Conservation (phyloP, 306 rosid genomes). For the Mimosa pudica region DNA sequence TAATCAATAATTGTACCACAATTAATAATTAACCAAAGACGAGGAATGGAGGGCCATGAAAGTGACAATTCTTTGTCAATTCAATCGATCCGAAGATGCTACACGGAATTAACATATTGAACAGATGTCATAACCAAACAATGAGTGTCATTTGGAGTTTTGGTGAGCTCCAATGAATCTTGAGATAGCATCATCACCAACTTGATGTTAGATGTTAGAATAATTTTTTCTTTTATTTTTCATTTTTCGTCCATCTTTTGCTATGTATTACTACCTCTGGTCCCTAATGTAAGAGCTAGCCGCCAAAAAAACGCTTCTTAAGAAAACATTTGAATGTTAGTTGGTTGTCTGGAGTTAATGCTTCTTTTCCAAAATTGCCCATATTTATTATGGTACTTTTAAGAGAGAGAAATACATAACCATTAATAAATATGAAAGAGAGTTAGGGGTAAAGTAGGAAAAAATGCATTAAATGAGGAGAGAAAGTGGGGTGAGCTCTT, state of each 20-base stretch:
- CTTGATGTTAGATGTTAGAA: neutral
- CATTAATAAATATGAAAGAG: too few relatives aligned
- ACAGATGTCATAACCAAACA: neutral
- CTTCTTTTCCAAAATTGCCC: too few relatives aligned
- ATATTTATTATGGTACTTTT: too few relatives aligned
- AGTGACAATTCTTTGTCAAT: slow-evolving; percentile 10
- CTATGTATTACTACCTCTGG: too few relatives aligned
- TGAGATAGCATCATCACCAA: neutral
- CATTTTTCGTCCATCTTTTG: neutral
- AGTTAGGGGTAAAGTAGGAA: too few relatives aligned
- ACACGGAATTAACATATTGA: neutral
- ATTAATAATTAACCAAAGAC: slow-evolving; percentile 1
- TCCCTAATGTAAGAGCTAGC: too few relatives aligned
- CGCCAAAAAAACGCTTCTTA: too few relatives aligned
- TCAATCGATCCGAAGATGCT: neutral
- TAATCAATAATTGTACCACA: slow-evolving; percentile 15
- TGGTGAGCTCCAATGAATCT: neutral
- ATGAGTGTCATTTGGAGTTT: neutral
- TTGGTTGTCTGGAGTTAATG: too few relatives aligned
- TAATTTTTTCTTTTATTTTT: neutral
- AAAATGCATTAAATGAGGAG: too few relatives aligned
- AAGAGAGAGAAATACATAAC: too few relatives aligned
- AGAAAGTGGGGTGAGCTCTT: too few relatives aligned
- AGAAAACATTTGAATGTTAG: too few relatives aligned
- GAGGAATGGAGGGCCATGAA: neutral